Evolutionary conservation across 257 asterid species (phyloP).

Genomic region (Ilex aquifolium): DNA sequence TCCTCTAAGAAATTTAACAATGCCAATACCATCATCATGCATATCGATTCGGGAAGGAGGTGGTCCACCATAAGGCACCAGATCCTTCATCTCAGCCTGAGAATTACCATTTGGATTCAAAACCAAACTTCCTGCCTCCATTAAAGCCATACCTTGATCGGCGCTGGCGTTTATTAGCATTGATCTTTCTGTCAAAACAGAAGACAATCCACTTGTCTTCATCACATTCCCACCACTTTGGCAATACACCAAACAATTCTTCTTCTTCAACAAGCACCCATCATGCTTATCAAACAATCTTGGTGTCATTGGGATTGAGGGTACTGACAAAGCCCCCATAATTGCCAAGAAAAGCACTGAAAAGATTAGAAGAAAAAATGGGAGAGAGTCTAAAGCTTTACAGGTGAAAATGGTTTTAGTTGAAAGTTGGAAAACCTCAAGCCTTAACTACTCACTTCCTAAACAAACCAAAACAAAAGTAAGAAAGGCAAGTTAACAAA

Average conservation of each 20-base stretch:
- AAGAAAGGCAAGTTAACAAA: slow-evolving; percentile 40
- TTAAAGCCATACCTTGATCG: slow-evolving; percentile 32
- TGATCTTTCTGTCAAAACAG: slow-evolving; percentile 55
- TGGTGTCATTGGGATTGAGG: slow-evolving; percentile 40
- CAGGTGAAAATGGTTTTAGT: slow-evolving; percentile 30
- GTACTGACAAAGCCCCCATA: slow-evolving; percentile 63
- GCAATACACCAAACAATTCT: slow-evolving; percentile 30
- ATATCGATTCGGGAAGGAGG: slow-evolving; percentile 19
- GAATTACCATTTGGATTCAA: slow-evolving; percentile 42
- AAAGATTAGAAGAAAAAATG: slow-evolving; percentile 18
- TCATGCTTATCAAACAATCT: slow-evolving; percentile 10
- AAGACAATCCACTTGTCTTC: slow-evolving; percentile 43
- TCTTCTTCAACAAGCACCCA: slow-evolving; percentile 13
- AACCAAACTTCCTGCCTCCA: slow-evolving; percentile 40
- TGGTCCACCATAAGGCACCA: slow-evolving; percentile 25
- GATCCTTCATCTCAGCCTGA: slow-evolving; percentile 32
- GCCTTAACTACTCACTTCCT: slow-evolving; percentile 27
- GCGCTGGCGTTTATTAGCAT: slow-evolving; percentile 20
- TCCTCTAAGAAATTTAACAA: slow-evolving; percentile 51
- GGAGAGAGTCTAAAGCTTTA: slow-evolving; percentile 21
- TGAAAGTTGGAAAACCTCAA: slow-evolving; percentile 7
- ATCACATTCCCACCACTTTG: slow-evolving; percentile 43
- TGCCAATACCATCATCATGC: slow-evolving; percentile 61
- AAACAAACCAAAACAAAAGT: not conserved
- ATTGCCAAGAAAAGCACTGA: slow-evolving; percentile 18